Base-by-base conservation (phyloP, 83 land plant species). In the Picea mariana region DNA sequence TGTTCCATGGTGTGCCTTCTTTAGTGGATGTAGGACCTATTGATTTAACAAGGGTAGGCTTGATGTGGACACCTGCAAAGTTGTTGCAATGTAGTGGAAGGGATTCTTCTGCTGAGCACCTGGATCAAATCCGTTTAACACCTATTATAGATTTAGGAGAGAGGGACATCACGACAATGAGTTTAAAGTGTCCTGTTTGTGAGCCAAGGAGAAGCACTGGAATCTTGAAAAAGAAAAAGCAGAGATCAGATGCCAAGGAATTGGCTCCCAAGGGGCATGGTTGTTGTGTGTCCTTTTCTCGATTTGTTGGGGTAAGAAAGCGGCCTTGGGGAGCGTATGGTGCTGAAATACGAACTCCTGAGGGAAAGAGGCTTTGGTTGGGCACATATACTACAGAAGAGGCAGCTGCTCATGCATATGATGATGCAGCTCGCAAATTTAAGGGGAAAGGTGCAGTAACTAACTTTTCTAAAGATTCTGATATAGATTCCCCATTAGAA, bases 311-410 rank as follows among this genome's bases (percentile, higher is more conserved):
- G 23, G 90, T 88, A 8, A 72, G 88, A 55, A 88, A 83, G 71
- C 80, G 90, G 8, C 90, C 90, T 15, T 88, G 90, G 90, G 90
- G 90, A 38, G 88, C 85, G 1, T 88, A 88, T 83, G 88, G 90
- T 67, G 90, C 88, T 62, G 90, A 86, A 81, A 88, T 86, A 66
- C 80, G 86, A 15, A 88, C 90, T n/a, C 90, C 88, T 0, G 88
- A 83, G 59, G 90, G 90, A 38, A 88, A 88, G 63, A 82, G 90
- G 16, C 61, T 88, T 75, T 88, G 90, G 90, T 83, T 88, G 67
- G 90, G 90, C 15, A 88, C 90, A 24, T 86, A 80, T 81, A 58
- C 88, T 13, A 88, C 90, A 42, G 90, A 88, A 66, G 88, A 88
- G 60, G 90, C 84, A 76, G 90, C 90, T 77, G 89, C 90, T 75